Percentiles rank a stretch among this genome's conserved stretches.
These are phyloP conservation scores for Fistulinella staudtii DNA, from an alignment of 1,284 basidiomycete species.

Conservation along the genomic window DNA sequence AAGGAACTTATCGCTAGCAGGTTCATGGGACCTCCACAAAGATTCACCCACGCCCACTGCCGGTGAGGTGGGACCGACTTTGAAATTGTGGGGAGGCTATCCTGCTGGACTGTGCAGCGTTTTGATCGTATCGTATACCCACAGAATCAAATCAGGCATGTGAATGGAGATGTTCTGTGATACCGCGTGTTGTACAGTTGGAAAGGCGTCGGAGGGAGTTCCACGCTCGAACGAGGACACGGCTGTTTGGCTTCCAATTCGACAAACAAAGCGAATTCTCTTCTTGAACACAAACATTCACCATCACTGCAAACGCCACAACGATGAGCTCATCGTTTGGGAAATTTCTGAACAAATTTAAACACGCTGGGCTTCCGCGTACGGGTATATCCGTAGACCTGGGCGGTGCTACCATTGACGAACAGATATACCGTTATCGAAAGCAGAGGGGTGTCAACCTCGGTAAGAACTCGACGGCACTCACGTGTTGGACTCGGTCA, in stretches of 20 bases:
- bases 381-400: slow-evolving; percentile 4
- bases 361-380: slow-evolving; percentile 3
- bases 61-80: slow-evolving; percentile 8
- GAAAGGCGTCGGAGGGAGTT: no score
- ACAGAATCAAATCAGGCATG: no score
- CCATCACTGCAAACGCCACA: neutral
- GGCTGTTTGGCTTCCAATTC: no score
- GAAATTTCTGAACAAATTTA: slow-evolving; percentile 18
- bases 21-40: neutral
- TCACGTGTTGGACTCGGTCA: slow-evolving; percentile 8
- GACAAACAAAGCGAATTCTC: no score
- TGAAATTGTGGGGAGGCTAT: slow-evolving; percentile 4
- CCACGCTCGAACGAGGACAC: no score
- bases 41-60: neutral
- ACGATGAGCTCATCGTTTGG: slow-evolving; percentile 15
- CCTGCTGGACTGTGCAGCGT: neutral
- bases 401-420: slow-evolving; percentile 17
- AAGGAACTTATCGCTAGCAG: neutral
- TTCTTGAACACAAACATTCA: slow-evolving; percentile 11
- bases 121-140: slow-evolving; percentile 10
- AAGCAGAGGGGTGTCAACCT: slow-evolving; percentile 83
- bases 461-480: slow-evolving; percentile 44
- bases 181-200: no score
- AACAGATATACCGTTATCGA: slow-evolving; percentile 56
- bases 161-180: no score